Base-by-base conservation (phyloP, 164 flowering plant genomes). In the Nelumbo lutea region DNA sequence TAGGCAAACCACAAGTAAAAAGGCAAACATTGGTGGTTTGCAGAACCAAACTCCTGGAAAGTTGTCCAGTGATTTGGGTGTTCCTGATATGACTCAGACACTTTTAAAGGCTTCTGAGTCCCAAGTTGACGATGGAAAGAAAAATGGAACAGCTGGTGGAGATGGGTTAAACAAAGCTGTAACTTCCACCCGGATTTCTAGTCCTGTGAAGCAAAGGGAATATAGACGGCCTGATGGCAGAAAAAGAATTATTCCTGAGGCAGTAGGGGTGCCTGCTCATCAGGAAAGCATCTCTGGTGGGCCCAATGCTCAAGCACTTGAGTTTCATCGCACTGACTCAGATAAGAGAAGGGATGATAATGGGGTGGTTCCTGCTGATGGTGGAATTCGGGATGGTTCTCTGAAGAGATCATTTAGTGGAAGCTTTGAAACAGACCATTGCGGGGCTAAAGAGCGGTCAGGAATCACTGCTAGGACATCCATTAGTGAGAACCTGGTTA, bases 181-280 rank as follows among this genome's bases (percentile, higher is more conserved):
- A 0, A 45, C 76, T 64, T 57, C 96, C 68, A 58, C 80, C 6
- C 79, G 84, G 51, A 81, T 75, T 68, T 82, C 96, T 59, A 91
- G 91, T 83, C 99, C 98, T 64, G 97, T 90, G 27, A 92, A 95
- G 79, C 99, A 95, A 76, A 88, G 86, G 79, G 99, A 90, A 73
- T 95, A 95, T 72, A 86, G 97, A 53, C 84, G 97, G n/a, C 89
- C 98, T 57, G 99, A 95, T 84, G 99, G 99, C 13, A 83, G 99
- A 75, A 95, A 92, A 78, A 85, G 99, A 78, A 95, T 95, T 69
- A 95, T 95, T 67, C 99, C 99, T 2, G 98, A 95, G 82, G 91
- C 99, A 58, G 93, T 95, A 67, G 96, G 99, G 15, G 85, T 83
- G 64, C 87, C 97, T 46, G 61, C 69, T 68, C 87, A 81, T 71